phyloP scores from a whole-genome alignment of 2,329 filamentous ascomycete species.

The Tolypocladium sp. region DNA sequence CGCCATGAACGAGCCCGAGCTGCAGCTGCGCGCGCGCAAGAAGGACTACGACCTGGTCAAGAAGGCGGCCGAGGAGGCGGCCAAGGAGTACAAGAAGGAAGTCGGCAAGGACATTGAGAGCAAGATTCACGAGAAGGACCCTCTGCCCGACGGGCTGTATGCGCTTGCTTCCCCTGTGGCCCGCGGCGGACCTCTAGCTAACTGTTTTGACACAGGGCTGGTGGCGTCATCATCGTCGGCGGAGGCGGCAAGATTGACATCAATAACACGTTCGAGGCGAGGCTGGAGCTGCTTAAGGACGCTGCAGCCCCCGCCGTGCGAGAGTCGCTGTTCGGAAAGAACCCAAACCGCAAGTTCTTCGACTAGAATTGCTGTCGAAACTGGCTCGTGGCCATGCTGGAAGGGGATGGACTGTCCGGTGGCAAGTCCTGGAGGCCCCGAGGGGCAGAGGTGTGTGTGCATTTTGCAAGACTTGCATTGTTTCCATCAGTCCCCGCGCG shows the following conservation, averaged over 20 bases:
- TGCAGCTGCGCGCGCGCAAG: constrained; percentile 68
- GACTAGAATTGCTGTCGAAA: constrained; percentile 50
- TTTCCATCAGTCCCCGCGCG: constrained; percentile 14
- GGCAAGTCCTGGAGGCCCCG: neutral
- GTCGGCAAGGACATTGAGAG: constrained; percentile 60
- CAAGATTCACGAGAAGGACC: constrained; percentile 68
- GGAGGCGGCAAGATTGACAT: constrained; percentile 91
- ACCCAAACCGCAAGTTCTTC: constrained; percentile 90
- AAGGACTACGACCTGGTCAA: constrained; percentile 67
- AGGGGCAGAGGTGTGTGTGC: constrained; percentile 3
- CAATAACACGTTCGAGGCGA: constrained; percentile 95
- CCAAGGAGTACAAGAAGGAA: constrained; percentile 76
- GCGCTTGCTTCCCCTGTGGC: constrained; percentile 25
- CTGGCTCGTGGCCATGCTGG: neutral
- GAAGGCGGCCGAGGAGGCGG: constrained; percentile 68
- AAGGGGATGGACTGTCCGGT: neutral
- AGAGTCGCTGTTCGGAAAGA: constrained; percentile 83
- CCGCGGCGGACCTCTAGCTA: constrained; percentile 12
- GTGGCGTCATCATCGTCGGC: constrained; percentile 73
- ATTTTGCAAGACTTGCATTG: constrained; percentile 13
- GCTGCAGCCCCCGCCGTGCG: constrained; percentile 79
- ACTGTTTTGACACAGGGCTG: constrained; percentile 48
- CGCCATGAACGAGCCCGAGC: constrained; percentile 71
- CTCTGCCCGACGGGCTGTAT: constrained; percentile 75
- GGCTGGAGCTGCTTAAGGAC: constrained; percentile 74